Percentiles rank a stretch among this genome's conserved stretches.
These are phyloP conservation scores for Penicillium pulvis DNA, from an alignment of 495 filamentous ascomycete genomes.

Conservation along the genomic window DNA sequence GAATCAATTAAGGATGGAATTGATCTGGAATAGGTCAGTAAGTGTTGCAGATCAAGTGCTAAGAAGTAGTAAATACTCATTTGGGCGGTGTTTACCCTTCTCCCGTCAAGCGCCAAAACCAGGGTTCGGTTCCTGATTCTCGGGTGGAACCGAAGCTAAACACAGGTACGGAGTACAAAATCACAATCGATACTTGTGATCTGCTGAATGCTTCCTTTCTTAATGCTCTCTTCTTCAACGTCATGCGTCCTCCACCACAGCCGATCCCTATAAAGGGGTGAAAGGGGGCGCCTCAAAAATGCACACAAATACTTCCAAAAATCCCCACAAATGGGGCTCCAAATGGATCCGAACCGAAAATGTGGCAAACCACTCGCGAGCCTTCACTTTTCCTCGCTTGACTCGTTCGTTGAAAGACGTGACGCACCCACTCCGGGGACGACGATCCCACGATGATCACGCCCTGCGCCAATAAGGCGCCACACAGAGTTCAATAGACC, in stretches of 20 bases:
- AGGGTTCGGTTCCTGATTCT: background rate
- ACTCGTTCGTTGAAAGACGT: conserved; percentile 3
- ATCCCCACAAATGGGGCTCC: conserved; percentile 5
- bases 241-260: background rate
- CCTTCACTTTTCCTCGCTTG: background rate
- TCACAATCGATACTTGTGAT: no score
- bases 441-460: background rate
- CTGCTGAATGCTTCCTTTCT: no score
- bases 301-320: background rate
- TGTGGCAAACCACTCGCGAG: conserved; percentile 4
- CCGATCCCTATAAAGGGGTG: background rate
- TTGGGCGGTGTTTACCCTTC: no score
- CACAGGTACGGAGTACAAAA: no score
- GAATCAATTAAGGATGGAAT: background rate
- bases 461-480: conserved; percentile 3
- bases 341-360: background rate
- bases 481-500: background rate
- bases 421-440: background rate
- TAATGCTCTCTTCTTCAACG: background rate
- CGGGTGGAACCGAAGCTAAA: background rate
- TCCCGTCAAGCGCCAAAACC: no score
- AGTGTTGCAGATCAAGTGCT: no score
- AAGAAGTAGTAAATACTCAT: no score
- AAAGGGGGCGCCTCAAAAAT: conserved; percentile 1
- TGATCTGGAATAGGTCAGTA: background rate